These are phyloP conservation scores for Quercus mongolica DNA, from an alignment of 306 rosid genomes.

Conservation along the genomic window DNA sequence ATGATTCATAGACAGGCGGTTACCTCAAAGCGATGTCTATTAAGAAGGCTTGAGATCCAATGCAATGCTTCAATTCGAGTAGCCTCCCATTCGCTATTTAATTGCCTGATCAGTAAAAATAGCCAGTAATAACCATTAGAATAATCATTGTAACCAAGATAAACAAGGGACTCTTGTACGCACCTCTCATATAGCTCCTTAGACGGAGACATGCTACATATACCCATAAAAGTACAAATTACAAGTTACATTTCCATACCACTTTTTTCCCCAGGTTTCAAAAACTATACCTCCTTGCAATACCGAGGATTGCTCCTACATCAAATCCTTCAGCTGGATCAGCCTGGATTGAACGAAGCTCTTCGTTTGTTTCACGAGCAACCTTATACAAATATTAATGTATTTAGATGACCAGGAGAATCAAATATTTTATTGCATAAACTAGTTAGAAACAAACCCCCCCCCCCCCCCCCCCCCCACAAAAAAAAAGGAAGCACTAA, in stretches of 20 bases:
- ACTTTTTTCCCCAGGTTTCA: constrained; percentile 15
- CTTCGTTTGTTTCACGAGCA: constrained; percentile 98
- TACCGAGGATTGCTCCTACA: constrained; percentile 75
- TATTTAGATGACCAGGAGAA: constrained; percentile 4
- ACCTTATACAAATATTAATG: constrained; percentile 47
- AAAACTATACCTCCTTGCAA: constrained; percentile 77
- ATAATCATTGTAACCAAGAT: not conserved
- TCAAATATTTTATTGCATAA: not conserved
- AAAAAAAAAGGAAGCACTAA: not conserved
- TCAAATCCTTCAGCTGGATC: constrained; percentile 88
- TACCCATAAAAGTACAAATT: constrained; percentile 14
- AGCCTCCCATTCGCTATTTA: constrained; percentile 90
- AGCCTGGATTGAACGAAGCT: constrained; percentile 76
- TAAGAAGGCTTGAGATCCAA: constrained; percentile 88
- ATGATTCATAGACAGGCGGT: constrained; percentile 14
- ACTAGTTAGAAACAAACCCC: not conserved
- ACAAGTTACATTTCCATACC: constrained; percentile 29
- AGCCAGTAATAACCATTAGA: constrained; percentile 27
- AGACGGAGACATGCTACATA: not conserved
- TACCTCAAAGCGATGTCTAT: constrained; percentile 80
- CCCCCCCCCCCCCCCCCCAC: not conserved
- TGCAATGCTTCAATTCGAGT: constrained; percentile 94
- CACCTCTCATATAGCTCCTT: constrained; percentile 23
- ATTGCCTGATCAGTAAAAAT: constrained; percentile 68
- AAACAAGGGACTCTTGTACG: constrained; percentile 17